Base-by-base conservation (phyloP, 768 basidiomycete genomes). In the Boletales sp. region DNA sequence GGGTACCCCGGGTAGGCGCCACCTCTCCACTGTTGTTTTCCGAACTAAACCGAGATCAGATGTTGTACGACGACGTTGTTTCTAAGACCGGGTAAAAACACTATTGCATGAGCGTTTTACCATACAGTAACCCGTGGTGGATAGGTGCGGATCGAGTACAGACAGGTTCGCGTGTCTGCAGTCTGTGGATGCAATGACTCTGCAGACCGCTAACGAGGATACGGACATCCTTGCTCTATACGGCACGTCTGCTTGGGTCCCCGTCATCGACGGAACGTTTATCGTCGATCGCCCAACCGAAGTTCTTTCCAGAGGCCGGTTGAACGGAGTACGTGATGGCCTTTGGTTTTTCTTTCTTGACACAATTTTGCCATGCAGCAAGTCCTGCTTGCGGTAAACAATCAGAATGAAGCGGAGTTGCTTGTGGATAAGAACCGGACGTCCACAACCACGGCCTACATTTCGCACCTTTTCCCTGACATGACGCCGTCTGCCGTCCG, bases 261-360 rank as follows among this genome's bases (percentile, higher is more conserved):
- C 78, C 0, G 76, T 80, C 17, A 68, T 80, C 3, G 78, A 79
- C 54, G 78, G 74, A 2, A 65, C 58, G 1, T 74, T 77, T 48
- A 76, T 79, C 32, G 61, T 67, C 0, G 71, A 74, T 38, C 62
- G 74, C 14, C 75, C 78, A 8, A 74, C 66, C 0, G 50, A 67
- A 41, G 63, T 72, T 7, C 47, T 80, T 18, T 53, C 57, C 10
- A 61, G 65, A 36, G 67, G 73, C 14, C 67, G 64, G 50, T 43
- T 75, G 40, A 80, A 79, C 40, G 73, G 71, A 17, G 76, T 79
- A 55, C 14, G 72, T 15, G 37, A 1, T 10, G 4, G 2, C 29
- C 35, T 19, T 8, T 5, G 9, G n/a, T 8, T 4, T 42, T 49
- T 18, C 24, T 4, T 0, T 19, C 7, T 15, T n/a, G 24, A 27